Conservation (phyloP, 768 basidiomycete genomes). For the Boletus pseudopeckii region DNA sequence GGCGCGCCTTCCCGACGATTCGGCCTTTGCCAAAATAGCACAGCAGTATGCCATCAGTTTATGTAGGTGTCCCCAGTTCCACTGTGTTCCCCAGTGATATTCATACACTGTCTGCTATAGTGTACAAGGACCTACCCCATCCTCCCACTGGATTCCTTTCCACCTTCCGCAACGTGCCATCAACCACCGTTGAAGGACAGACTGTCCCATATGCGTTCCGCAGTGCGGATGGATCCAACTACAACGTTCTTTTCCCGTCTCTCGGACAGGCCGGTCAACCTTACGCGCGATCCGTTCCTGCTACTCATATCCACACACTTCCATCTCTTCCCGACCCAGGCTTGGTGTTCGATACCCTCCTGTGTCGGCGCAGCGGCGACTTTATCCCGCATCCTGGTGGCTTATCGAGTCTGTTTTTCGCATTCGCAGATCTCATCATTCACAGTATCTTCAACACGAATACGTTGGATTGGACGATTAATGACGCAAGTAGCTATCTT, state of each 20-base stretch:
- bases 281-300: constrained; percentile 66
- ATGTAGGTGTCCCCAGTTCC: constrained; percentile 45
- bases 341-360: constrained; percentile 68
- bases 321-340: constrained; percentile 60
- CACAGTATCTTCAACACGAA: constrained; percentile 68
- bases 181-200: background rate
- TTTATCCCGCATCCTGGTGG: constrained; percentile 62
- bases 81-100: background rate
- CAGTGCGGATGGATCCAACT: constrained; percentile 57
- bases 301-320: constrained; percentile 39
- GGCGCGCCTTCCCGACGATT: constrained; percentile 45
- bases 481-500: constrained; percentile 68
- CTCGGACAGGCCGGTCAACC: constrained; percentile 60
- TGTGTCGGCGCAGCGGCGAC: constrained; percentile 37
- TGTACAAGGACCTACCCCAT: constrained; percentile 79
- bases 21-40: constrained; percentile 32
- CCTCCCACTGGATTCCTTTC: constrained; percentile 58
- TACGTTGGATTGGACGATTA: constrained; percentile 46
- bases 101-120: constrained; percentile 33
- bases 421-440: constrained; percentile 74
- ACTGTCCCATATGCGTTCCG: constrained; percentile 50
- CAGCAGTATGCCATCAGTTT: constrained; percentile 52
- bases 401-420: constrained; percentile 71
- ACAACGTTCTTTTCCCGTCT: constrained; percentile 51
- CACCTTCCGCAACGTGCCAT: constrained; percentile 6